A percentile compares a stretch with the other conserved stretches of the same genome.
Conservation (phyloP, 2,329 filamentous ascomycete species). For the Pestalotiopsis sp. region DNA sequence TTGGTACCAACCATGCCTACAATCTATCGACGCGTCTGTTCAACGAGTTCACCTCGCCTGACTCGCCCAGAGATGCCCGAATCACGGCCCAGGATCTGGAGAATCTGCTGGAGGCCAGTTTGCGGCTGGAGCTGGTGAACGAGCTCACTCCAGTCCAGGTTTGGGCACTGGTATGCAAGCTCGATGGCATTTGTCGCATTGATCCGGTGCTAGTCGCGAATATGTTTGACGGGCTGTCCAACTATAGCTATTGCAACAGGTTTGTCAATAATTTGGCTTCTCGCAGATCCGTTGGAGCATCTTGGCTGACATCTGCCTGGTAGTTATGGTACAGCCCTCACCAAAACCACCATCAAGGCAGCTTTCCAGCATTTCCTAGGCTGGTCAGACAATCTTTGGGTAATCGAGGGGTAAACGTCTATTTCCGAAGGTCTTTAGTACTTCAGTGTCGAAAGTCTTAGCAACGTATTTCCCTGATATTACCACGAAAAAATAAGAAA, state of each 20-base stretch:
- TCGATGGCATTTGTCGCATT: background rate
- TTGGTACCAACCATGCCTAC: constrained; percentile 4
- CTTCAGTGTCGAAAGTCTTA: no score
- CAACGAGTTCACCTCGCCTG: background rate
- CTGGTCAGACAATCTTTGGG: background rate
- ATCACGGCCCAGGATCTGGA: background rate
- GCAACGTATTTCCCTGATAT: no score
- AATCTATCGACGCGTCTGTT: constrained; percentile 1
- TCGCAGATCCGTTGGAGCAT: background rate
- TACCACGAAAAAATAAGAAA: no score
- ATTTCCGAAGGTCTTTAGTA: no score
- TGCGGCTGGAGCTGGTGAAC: background rate
- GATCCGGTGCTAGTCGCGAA: background rate
- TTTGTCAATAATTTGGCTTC: background rate
- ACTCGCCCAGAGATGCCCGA: background rate
- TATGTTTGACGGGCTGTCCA: background rate
- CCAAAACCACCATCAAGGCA: background rate
- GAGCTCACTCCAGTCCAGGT: constrained; percentile 8
- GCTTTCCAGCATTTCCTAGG: background rate
- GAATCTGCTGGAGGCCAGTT: background rate
- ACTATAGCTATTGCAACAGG: constrained; percentile 8
- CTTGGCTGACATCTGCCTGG: background rate
- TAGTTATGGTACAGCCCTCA: background rate
- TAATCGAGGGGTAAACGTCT: no score
- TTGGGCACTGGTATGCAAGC: constrained; percentile 5